phyloP scores from a whole-genome alignment of 1,284 basidiomycete genomes.

The Apiotrichum gracile region DNA sequence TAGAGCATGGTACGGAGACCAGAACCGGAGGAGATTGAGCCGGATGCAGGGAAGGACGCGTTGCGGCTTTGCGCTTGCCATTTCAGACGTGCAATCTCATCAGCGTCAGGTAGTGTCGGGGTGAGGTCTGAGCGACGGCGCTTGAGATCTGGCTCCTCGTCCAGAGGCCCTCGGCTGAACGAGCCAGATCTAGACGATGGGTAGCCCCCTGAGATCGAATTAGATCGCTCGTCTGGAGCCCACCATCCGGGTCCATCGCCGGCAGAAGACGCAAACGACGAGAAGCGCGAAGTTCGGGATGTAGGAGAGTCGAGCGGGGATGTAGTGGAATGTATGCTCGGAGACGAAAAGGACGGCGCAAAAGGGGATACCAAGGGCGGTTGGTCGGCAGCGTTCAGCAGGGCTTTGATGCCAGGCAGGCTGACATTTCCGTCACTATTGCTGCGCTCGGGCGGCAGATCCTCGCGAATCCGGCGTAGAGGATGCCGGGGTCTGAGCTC shows the following conservation, averaged over 20 bases:
- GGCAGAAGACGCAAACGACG: slow-evolving; percentile 30
- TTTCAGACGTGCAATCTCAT: slow-evolving; percentile 36
- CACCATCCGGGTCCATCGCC: slow-evolving; percentile 35
- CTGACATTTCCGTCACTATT: slow-evolving; percentile 18
- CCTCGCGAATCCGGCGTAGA: slow-evolving; percentile 33
- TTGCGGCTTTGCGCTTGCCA: slow-evolving; percentile 42
- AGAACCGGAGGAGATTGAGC: slow-evolving; percentile 8
- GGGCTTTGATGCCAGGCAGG: slow-evolving; percentile 33
- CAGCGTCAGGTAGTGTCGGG: slow-evolving; percentile 27
- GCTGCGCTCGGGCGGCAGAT: slow-evolving; percentile 12
- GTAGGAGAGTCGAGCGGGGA: slow-evolving; percentile 38
- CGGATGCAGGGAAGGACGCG: slow-evolving; percentile 31
- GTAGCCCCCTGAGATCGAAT: slow-evolving; percentile 1
- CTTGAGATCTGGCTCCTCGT: slow-evolving; percentile 35
- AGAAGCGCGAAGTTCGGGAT: slow-evolving; percentile 35
- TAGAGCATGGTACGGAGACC: slow-evolving; percentile 22
- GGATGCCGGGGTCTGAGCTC: slow-evolving; percentile 38
- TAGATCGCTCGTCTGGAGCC: slow-evolving; percentile 32
- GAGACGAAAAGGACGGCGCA: slow-evolving; percentile 14
- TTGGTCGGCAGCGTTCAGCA: slow-evolving; percentile 18
- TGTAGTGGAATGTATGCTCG: slow-evolving; percentile 26
- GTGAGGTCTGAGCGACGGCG: slow-evolving; percentile 37
- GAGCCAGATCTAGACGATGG: slow-evolving; percentile 6
- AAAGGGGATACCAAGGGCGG: slow-evolving; percentile 19
- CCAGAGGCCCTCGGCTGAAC: slow-evolving; percentile 4